Base-by-base conservation (phyloP, 164 flowering plant genomes). In the Aristolochia californica region DNA sequence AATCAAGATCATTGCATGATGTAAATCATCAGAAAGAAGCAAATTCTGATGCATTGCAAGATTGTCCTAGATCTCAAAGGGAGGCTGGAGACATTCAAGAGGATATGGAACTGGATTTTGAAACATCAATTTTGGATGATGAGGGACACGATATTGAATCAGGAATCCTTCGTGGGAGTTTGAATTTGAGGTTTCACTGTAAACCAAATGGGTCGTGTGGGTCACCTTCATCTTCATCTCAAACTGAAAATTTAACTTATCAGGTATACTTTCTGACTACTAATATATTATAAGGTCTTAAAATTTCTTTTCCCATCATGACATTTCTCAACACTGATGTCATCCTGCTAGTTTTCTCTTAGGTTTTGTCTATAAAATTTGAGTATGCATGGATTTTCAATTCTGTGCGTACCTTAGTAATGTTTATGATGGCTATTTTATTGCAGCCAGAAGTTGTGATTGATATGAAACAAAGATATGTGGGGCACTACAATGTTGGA, bases 401-500 rank as follows among this genome's bases (percentile, higher is more conserved):
- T 26, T 10, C 17, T 24, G 13, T 27, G 26, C 13, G 16, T 27
- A 5, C 13, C 8, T 18, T 55, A 8, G 17, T 45, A n/a, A 27
- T 20, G 7, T 45, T 61, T 22, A 1, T 7, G 7, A 12, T 34
- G 30, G 40, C 40, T 8, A 34, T 34, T 34, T 34, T n/a, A 14
- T 60, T 73, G 75, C 83, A 93, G 99, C 87, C 91, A 55, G 96
- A 83, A 69, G 58, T 60, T 21, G 95, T 59, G 15, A 67, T 85
- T 61, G 97, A 89, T 72, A 85, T 89, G 97, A 88, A 81, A 66
- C 86, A 67, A 60, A 81, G 98, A 80, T 93, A 77, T 65, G 81
- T 83, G 68, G 98, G 98, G 38, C 98, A 93, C 65, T 87, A 96
- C 69, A 93, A 93, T 74, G 76, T 83, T 18, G 99, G 98, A 58